phyloP scores from a whole-genome alignment of 192 early-diverging fungal genomes.

The Rhizophagus prolifer region DNA sequence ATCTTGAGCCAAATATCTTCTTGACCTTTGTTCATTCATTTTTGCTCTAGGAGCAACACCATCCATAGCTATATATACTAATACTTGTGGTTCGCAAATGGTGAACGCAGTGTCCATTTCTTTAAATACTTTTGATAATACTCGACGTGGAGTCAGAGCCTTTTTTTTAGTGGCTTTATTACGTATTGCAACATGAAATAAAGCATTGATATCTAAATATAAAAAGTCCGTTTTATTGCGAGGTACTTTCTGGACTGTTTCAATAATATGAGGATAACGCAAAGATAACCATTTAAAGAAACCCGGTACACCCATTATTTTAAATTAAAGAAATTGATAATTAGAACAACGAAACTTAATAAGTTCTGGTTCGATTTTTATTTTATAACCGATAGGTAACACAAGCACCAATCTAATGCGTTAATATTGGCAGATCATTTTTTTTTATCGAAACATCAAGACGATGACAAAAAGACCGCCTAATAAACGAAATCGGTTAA shows the following conservation, averaged over 20 bases:
- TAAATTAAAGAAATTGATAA: no score
- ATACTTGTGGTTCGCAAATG: background rate
- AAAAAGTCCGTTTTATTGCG: constrained; percentile 18
- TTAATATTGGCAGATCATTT: no score
- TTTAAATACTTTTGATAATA: constrained; percentile 26
- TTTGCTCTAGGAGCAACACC: constrained; percentile 31
- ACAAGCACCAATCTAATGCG: no score
- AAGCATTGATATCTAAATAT: constrained; percentile 30
- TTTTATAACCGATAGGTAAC: no score
- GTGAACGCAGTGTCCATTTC: constrained; percentile 23
- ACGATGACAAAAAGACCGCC: background rate
- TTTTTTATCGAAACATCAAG: background rate
- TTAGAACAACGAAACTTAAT: no score
- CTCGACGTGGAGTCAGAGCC: background rate
- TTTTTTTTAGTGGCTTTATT: background rate
- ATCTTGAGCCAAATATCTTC: constrained; percentile 4
- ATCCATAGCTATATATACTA: constrained; percentile 32
- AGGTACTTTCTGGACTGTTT: background rate
- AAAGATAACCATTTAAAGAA: constrained; percentile 26
- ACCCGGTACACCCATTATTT: constrained; percentile 26
- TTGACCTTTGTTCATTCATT: constrained; percentile 26
- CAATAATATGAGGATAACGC: constrained; percentile 19
- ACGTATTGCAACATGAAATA: constrained; percentile 10
- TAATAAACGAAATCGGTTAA: background rate
- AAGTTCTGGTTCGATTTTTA: no score